Base-by-base conservation (phyloP, 805 yeast species). In the Cyberlindnera sargentensis region DNA sequence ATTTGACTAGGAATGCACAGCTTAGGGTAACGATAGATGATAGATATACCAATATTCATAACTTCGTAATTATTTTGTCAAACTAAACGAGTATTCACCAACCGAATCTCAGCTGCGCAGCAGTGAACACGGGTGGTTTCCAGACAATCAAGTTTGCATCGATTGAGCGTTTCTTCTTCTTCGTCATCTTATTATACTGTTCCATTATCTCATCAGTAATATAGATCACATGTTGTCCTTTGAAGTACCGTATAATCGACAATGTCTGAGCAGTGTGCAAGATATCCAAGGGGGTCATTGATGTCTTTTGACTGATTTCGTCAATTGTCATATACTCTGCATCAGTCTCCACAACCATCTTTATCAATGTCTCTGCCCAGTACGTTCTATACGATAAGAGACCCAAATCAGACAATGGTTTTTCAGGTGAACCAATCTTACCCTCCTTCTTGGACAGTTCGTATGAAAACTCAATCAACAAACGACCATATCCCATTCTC, bases 231-330 rank as follows among this genome's bases (percentile, higher is more conserved):
- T 93, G 97, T 65, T 93, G 98, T 15, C 98, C 99, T 62, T 89
- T 89, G 64, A 89, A 89, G 59, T 91, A 93, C 55, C 89, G 76
- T 53, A 95, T 70, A 73, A 93, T 88, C 57, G 86, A 90, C 58
- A 89, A 70, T 2, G 96, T 87, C 54, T 93, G 93, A 43, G 95
- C 75, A 0, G 99, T 93, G 61, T 93, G 97, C 39, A 93, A 67
- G 41, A 93, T 87, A 64, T 93, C 99, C 2, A 95, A 85, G 2
- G 98, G 89, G 8, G 99, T 93, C 96, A 93, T 91, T 10, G 97
- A 78, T 0, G 98, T 87, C 40, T 79, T 65, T 9, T 82, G 70
- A 30, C 96, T 83, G 15, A 93, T 84, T 53, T 91, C 98, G 56
- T 93, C 99, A 43, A 93, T 89, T 3, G 95, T 83, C 40, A 82